Conservation (phyloP, 129 eudicot genomes). For the Sambucus nigra region DNA sequence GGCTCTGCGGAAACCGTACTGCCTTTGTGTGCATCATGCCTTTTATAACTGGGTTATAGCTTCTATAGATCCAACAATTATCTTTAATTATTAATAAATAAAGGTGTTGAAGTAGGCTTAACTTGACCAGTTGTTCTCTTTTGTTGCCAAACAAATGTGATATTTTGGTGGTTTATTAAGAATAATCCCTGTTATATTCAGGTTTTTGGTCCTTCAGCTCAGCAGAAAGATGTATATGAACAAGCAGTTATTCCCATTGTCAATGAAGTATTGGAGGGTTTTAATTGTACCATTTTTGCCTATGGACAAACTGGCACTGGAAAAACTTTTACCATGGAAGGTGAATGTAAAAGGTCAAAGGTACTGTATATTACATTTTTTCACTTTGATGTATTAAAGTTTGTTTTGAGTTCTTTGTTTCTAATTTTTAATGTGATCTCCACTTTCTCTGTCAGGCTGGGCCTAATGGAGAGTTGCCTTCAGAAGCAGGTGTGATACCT, state of each 20-base stretch:
- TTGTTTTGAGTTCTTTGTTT: not conserved
- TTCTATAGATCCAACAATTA: no score
- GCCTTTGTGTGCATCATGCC: no score
- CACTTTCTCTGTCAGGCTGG: conserved; percentile 5
- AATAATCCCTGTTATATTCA: no score
- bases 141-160: no score
- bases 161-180: no score
- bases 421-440: not conserved
- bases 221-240: conserved; percentile 51
- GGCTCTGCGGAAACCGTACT: no score
- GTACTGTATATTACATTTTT: conserved; percentile 12
- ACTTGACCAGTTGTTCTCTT: no score
- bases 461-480: conserved; percentile 43
- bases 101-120: no score
- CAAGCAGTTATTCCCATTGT: conserved; percentile 50
- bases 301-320: conserved; percentile 72
- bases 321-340: no score
- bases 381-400: not conserved
- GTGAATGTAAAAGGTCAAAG: conserved; percentile 51
- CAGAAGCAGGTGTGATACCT: conserved; percentile 63
- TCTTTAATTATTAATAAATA: no score
- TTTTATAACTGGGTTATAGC: no score
- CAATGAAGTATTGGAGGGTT: conserved; percentile 50
- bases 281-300: conserved; percentile 60
- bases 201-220: conserved; percentile 51